Conservation (phyloP, 768 basidiomycete genomes). For the Lentinula raphanica region DNA sequence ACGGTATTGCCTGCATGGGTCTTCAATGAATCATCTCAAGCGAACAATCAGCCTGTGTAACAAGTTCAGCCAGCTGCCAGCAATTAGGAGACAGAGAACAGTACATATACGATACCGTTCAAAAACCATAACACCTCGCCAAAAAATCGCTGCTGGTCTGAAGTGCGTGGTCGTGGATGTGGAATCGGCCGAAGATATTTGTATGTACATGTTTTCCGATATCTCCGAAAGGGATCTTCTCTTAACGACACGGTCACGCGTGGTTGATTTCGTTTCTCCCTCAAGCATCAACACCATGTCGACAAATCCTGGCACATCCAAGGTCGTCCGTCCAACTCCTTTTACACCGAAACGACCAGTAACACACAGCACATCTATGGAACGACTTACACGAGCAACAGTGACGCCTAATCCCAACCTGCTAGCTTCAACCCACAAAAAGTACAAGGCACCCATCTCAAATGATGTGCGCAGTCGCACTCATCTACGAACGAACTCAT, state of each 20-base stretch:
- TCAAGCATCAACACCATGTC: neutral
- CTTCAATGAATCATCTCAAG: too few relatives aligned
- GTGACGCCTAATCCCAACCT: conserved; percentile 21
- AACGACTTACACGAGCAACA: conserved; percentile 29
- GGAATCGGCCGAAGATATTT: too few relatives aligned
- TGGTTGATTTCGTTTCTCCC: neutral
- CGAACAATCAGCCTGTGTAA: too few relatives aligned
- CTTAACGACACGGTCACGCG: neutral
- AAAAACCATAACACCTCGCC: too few relatives aligned
- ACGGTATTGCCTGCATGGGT: too few relatives aligned
- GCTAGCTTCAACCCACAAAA: conserved; percentile 45
- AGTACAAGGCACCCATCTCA: conserved; percentile 63
- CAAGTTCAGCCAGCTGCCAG: too few relatives aligned
- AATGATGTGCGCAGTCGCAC: conserved; percentile 29
- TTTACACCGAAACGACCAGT: conserved; percentile 55
- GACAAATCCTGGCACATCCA: conserved; percentile 19
- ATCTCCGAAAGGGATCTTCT: too few relatives aligned
- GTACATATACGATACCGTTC: too few relatives aligned
- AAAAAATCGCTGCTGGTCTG: too few relatives aligned
- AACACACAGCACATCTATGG: conserved; percentile 23
- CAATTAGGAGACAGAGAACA: too few relatives aligned
- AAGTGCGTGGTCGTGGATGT: too few relatives aligned
- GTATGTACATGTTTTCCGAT: too few relatives aligned
- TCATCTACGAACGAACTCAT: conserved; percentile 6
- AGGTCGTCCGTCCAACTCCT: conserved; percentile 33